These are phyloP conservation scores for Heterotrichella gracilis DNA, from an alignment of 352 stramenopile species.

Conservation along the genomic window DNA sequence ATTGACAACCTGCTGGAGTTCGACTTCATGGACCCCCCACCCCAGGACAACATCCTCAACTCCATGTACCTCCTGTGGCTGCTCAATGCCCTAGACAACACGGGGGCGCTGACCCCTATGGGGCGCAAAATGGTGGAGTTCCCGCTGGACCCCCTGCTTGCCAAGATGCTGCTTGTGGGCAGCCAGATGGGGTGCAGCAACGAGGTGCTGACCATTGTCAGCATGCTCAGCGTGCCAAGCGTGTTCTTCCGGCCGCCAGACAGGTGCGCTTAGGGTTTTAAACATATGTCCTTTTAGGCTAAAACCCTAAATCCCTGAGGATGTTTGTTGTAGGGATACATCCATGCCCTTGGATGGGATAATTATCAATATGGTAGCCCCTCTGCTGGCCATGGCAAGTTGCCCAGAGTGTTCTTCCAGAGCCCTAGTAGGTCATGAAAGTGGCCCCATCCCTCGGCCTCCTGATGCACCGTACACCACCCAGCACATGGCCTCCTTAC, in stretches of 20 bases:
- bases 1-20: slow-evolving; percentile 70
- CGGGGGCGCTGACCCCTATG: slow-evolving; percentile 62
- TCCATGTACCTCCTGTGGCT: slow-evolving; percentile 96
- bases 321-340: no score
- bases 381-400: neutral
- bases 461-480: slow-evolving; percentile 41
- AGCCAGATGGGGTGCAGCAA: slow-evolving; percentile 57
- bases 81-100: slow-evolving; percentile 79
- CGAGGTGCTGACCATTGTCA: slow-evolving; percentile 75
- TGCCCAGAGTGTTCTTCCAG: neutral
- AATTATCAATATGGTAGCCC: neutral
- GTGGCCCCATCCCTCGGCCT: neutral
- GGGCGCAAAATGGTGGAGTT: slow-evolving; percentile 91
- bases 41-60: slow-evolving; percentile 75
- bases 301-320: no score
- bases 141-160: slow-evolving; percentile 63
- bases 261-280: no score
- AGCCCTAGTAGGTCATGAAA: neutral
- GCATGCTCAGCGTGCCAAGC: slow-evolving; percentile 67
- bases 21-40: slow-evolving; percentile 92
- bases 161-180: slow-evolving; percentile 75
- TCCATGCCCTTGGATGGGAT: slow-evolving; percentile 14
- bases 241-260: slow-evolving; percentile 27
- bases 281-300: no score
- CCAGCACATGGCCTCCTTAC: slow-evolving; percentile 63